phyloP scores from a whole-genome alignment of 345 rosid species.

The Euphorbia peplus region DNA sequence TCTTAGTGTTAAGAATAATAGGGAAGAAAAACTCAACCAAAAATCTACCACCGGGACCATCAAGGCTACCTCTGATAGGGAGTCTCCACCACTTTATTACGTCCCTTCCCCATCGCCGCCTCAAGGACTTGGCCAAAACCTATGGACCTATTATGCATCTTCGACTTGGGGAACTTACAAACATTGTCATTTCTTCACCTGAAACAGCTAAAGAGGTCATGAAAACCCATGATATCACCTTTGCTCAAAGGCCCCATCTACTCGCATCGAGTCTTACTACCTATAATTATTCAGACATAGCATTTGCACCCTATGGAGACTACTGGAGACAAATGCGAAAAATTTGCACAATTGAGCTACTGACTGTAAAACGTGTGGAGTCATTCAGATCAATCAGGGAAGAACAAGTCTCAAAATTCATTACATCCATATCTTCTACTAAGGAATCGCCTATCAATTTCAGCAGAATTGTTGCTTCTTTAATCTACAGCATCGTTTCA shows the following conservation, averaged over 20 bases:
- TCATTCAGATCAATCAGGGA: conserved; percentile 8
- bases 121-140: conserved; percentile 7
- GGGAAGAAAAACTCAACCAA: background rate
- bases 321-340: conserved; percentile 12
- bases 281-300: background rate
- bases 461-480: background rate
- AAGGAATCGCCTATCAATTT: background rate
- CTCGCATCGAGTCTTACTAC: background rate
- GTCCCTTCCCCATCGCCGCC: conserved; percentile 16
- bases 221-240: conserved; percentile 20
- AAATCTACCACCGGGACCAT: conserved; percentile 19
- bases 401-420: conserved; percentile 8
- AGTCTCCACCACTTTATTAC: conserved; percentile 12
- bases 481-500: background rate
- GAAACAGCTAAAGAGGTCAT: conserved; percentile 17
- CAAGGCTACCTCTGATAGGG: conserved; percentile 14
- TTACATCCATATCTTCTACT: background rate
- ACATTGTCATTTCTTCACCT: conserved; percentile 13
- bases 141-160: conserved; percentile 19
- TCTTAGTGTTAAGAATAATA: conserved; percentile 7
- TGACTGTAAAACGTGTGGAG: background rate
- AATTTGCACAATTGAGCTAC: conserved; percentile 1
- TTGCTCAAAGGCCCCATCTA: conserved; percentile 12
- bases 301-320: conserved; percentile 10
- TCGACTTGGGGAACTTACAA: conserved; percentile 7